Evolutionary conservation across 2,329 filamentous ascomycete genomes (phyloP).

Genomic region (Fusarium tupiense): DNA sequence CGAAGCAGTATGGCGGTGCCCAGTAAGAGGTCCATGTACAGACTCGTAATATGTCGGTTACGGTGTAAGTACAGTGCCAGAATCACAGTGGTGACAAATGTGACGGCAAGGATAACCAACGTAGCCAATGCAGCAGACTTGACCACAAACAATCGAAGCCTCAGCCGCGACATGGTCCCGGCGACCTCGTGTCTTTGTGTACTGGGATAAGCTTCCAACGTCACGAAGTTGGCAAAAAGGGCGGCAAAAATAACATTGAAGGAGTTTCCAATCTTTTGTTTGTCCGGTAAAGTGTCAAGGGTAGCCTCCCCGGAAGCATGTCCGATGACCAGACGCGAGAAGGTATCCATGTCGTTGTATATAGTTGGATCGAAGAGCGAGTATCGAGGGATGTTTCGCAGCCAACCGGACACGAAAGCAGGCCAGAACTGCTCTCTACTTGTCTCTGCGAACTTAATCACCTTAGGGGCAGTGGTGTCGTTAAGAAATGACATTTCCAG

Average conservation of each 20-base stretch:
- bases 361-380: not conserved
- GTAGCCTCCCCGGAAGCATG: not conserved
- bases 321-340: not conserved
- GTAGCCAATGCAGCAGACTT: not conserved
- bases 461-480: not conserved
- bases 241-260: not conserved
- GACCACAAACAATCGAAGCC: not conserved
- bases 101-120: not conserved
- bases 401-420: not conserved
- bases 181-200: not conserved
- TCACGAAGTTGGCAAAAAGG: not conserved
- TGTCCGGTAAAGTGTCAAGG: not conserved
- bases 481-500: not conserved
- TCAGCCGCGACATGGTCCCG: not conserved
- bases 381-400: not conserved
- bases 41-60: not conserved
- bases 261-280: not conserved
- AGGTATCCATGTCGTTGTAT: not conserved
- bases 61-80: not conserved
- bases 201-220: fast-evolving
- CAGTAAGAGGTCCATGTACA: not conserved
- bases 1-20: not conserved
- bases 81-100: not conserved
- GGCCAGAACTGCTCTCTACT: not conserved
- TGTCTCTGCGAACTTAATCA: not conserved